Evolutionary conservation across 768 basidiomycete genomes (phyloP), one percentile per base, ranked within the genome.

Genomic region (Suillus sp.): DNA sequence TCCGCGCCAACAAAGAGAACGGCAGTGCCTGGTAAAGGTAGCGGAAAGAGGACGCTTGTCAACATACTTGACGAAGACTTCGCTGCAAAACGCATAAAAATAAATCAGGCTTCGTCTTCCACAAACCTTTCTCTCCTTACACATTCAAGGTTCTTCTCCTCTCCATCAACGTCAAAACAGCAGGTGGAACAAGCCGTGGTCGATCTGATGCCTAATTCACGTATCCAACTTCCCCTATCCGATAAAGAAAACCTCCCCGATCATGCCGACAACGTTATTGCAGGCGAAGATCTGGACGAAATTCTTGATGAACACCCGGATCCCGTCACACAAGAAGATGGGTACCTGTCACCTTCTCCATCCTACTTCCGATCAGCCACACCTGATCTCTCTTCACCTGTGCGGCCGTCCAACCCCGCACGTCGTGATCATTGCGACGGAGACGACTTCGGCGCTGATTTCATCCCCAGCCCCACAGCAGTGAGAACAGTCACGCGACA

Each of bases 291-390:
- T 59, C 72, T 77, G 62, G 80, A 81, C 62, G 75, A 78, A 43
- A 77, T 84, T 63, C 76, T 78, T 9, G 75, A 79, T 35, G 72
- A 80, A 30, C 69, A 64, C 53, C 67, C 71, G 38, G 80, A 84
- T 59, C 70, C 67, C 11, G 85, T 91, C 18, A 79, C 81, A 69
- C 92, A 92, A 75, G 92, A 93, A 71, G 91, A 91, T 64, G 92
- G 92, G 18, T 94, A 93, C 74, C 80, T 90, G 60, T 92, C 92
- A n/a, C 91, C 91, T 18, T 77, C 84, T 10, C 77, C 83, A 54
- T 85, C 85, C 27, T 78, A 81, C 66, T 69, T 72, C 65, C 81
- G 80, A 57, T 76, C 75, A 64, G 78, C 79, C 65, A 87, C 87
- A 42, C 81, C 81, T 30, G 85, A 90, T 63, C 68, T 92, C 34